Evolutionary conservation across 768 basidiomycete species (phyloP), one percentile per base, ranked within the genome.

Genomic region (Termitomyces sp.): DNA sequence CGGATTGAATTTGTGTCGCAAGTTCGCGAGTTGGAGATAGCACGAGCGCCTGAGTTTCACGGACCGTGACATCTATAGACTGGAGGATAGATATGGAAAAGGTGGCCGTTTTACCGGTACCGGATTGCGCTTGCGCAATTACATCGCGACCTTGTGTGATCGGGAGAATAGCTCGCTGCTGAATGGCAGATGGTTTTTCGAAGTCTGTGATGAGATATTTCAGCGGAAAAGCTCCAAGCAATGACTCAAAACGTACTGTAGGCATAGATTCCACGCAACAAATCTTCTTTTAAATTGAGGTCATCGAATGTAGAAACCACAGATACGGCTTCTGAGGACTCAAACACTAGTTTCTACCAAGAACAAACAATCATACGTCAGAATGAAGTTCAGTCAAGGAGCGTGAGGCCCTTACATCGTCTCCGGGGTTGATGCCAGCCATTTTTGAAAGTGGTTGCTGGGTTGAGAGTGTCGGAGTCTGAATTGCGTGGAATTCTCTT

Each of bases 51-150:
- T 98, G 96, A 3, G 94, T 94, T 75, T 97, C 94, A 60, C 94
- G 87, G 51, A 98, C 83, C 39, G 90, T 88, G 44, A 92, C 86
- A 72, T 99, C 96, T 84, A 99, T 97, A 62, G 92, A 93, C 72
- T 99, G 96, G 54, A 99, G 86, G 72, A 97, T 93, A 64, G 95
- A 91, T 71, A 99, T 97, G 64, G 94, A 95, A 77, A 98, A 98
- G 20, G 96, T 97, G 6, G 96, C 96, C 10, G 96, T 99, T 92
- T 98, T 99, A 82, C 96, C 96, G 37, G 96, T 98, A 71, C 96
- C 96, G 34, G 95, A 97, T 77, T 98, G 96, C 44, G 96, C 96
- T 78, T 98, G 96, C 36, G 96, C 96, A 71, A 99, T 98, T 60
- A 98, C 96, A 81, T 98, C 96, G 63, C 95, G 87, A 29, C 92